These are phyloP conservation scores for Dactylonectria macrodidyma DNA, from an alignment of 2,329 filamentous ascomycete species.

Conservation along the genomic window DNA sequence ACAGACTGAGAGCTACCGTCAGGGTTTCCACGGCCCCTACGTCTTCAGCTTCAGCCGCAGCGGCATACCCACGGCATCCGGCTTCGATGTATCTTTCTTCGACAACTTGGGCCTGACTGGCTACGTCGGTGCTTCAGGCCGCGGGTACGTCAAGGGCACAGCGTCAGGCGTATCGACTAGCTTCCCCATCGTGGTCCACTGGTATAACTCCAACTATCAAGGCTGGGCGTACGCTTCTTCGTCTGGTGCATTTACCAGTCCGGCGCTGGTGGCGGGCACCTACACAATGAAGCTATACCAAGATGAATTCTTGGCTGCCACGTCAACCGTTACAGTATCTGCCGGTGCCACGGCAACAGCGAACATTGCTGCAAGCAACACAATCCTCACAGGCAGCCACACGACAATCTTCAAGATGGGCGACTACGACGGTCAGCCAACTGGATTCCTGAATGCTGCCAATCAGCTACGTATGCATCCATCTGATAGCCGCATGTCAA, in stretches of 20 bases:
- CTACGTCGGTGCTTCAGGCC: constrained; percentile 16
- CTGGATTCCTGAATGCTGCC: constrained; percentile 15
- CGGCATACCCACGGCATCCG: constrained; percentile 7
- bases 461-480: constrained; percentile 20
- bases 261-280: constrained; percentile 10
- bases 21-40: constrained; percentile 19
- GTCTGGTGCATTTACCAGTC: constrained; percentile 17
- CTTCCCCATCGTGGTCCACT: constrained; percentile 20
- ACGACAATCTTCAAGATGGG: constrained; percentile 20
- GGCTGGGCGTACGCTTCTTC: constrained; percentile 8
- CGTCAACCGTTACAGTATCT: constrained; percentile 13
- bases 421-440: constrained; percentile 21
- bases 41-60: constrained; percentile 19
- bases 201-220: constrained; percentile 21
- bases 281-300: constrained; percentile 21
- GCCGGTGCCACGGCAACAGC: constrained; percentile 10
- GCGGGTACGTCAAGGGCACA: constrained; percentile 17
- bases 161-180: constrained; percentile 14
- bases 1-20: constrained; percentile 11
- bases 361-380: constrained; percentile 17
- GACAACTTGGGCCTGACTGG: constrained; percentile 16
- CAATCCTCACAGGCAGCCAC: constrained; percentile 16
- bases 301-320: constrained; percentile 17
- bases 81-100: constrained; percentile 18
- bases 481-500: constrained; percentile 18